A percentile compares a stretch with the other conserved stretches of the same genome.
Evolutionary conservation across 2,329 filamentous ascomycete species (phyloP).

Genomic region (Penicillium sp.): DNA sequence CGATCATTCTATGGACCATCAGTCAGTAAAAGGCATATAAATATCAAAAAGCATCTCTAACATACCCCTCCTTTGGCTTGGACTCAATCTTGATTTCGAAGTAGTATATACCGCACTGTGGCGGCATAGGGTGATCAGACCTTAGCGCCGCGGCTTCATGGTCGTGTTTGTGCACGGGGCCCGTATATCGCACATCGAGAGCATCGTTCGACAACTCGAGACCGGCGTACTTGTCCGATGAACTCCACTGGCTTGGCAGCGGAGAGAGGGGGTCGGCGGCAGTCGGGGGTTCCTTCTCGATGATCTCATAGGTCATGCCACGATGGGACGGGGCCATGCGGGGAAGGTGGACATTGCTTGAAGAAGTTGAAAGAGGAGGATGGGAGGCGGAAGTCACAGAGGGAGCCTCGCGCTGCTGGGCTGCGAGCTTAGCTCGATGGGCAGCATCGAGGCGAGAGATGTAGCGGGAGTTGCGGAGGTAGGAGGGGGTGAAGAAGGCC

Average conservation of each 20-base stretch:
- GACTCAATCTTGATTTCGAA: conserved; percentile 69
- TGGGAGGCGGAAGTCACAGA: conserved; percentile 46
- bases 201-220: conserved; percentile 73
- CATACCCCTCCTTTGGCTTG: conserved; percentile 64
- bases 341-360: conserved; percentile 56
- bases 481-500: conserved; percentile 76
- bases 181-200: conserved; percentile 62
- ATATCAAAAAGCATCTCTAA: conserved; percentile 1
- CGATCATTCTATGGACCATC: conserved; percentile 37
- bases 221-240: conserved; percentile 65
- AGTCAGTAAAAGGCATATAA: background rate
- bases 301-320: conserved; percentile 76
- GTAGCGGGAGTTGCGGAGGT: conserved; percentile 73
- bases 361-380: conserved; percentile 49
- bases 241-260: conserved; percentile 78
- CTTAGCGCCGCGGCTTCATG: conserved; percentile 78
- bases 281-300: conserved; percentile 63
- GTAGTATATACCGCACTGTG: conserved; percentile 90
- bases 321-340: conserved; percentile 62
- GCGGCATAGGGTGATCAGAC: conserved; percentile 79
- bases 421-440: conserved; percentile 57
- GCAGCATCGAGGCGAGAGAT: conserved; percentile 69
- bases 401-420: conserved; percentile 45
- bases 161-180: conserved; percentile 55
- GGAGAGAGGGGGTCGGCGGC: conserved; percentile 62